phyloP scores from a whole-genome alignment of 2,329 filamentous ascomycete species.

The Colletotrichum trifolii region DNA sequence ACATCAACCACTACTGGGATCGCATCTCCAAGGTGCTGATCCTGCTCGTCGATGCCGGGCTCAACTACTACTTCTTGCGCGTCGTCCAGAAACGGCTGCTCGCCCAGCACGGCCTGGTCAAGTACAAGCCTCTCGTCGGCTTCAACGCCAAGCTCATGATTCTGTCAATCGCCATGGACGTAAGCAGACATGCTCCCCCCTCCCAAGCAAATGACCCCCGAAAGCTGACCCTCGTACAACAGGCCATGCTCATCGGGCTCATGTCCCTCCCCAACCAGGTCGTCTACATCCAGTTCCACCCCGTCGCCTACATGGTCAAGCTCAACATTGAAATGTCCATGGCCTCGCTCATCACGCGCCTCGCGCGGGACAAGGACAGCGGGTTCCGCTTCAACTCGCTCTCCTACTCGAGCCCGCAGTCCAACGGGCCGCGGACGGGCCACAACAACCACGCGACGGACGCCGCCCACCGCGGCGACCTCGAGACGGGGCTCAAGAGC shows the following conservation, averaged over 20 bases:
- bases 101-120: slow-evolving; percentile 57
- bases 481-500: slow-evolving; percentile 17
- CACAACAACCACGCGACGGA: background rate
- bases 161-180: slow-evolving; percentile 62
- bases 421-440: slow-evolving; percentile 1
- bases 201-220: no score
- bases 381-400: slow-evolving; percentile 27
- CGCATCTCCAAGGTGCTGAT: slow-evolving; percentile 63
- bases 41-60: slow-evolving; percentile 58
- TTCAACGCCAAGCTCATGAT: slow-evolving; percentile 63
- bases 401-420: slow-evolving; percentile 20
- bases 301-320: slow-evolving; percentile 64
- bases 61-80: slow-evolving; percentile 65
- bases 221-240: background rate
- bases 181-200: slow-evolving; percentile 37
- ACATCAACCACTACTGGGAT: slow-evolving; percentile 64
- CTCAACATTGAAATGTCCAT: slow-evolving; percentile 66
- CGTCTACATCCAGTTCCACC: slow-evolving; percentile 62
- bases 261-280: slow-evolving; percentile 48
- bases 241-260: slow-evolving; percentile 47
- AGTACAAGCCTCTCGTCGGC: slow-evolving; percentile 60
- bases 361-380: slow-evolving; percentile 30
- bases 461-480: background rate
- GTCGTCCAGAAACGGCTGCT: slow-evolving; percentile 59
- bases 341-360: slow-evolving; percentile 60